These are phyloP conservation scores for Podaxis sp. DNA, from an alignment of 768 basidiomycete species.

Conservation along the genomic window DNA sequence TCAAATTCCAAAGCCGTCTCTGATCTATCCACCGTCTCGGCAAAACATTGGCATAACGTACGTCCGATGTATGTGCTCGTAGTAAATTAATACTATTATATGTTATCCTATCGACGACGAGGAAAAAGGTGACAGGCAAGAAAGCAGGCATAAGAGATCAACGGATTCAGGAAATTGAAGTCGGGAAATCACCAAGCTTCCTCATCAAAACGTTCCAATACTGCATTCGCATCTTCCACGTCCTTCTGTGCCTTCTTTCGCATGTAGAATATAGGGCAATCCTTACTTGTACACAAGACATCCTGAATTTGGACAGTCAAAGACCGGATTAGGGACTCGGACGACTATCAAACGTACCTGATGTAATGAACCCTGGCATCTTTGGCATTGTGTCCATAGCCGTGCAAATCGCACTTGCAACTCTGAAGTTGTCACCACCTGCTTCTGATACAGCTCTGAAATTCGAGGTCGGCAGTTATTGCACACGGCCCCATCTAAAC, in stretches of 20 bases:
- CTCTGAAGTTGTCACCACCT: constrained; percentile 69
- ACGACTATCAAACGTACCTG: constrained; percentile 47
- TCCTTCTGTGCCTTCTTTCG: constrained; percentile 98
- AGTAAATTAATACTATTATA: too few relatives aligned
- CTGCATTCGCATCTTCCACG: constrained; percentile 78
- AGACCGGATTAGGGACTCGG: neutral
- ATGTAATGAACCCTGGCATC: constrained; percentile 97
- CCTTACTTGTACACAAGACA: constrained; percentile 93
- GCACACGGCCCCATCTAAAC: constrained; percentile 86
- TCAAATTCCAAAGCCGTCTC: constrained; percentile 6
- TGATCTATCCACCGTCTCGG: neutral
- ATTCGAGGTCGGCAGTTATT: constrained; percentile 86
- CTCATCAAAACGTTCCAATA: constrained; percentile 81
- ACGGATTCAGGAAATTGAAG: neutral
- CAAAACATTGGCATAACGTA: too few relatives aligned
- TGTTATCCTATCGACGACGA: too few relatives aligned
- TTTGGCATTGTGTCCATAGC: constrained; percentile 97
- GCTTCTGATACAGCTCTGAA: constrained; percentile 92
- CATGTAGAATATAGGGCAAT: constrained; percentile 99
- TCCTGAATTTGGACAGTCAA: constrained; percentile 50
- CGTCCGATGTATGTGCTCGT: too few relatives aligned
- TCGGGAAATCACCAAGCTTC: constrained; percentile 58
- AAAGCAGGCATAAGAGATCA: neutral
- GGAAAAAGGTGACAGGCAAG: neutral
- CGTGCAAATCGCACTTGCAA: constrained; percentile 91